Evolutionary conservation across 1,284 basidiomycete genomes (phyloP).

Genomic region (Singerocomus inundabilis): DNA sequence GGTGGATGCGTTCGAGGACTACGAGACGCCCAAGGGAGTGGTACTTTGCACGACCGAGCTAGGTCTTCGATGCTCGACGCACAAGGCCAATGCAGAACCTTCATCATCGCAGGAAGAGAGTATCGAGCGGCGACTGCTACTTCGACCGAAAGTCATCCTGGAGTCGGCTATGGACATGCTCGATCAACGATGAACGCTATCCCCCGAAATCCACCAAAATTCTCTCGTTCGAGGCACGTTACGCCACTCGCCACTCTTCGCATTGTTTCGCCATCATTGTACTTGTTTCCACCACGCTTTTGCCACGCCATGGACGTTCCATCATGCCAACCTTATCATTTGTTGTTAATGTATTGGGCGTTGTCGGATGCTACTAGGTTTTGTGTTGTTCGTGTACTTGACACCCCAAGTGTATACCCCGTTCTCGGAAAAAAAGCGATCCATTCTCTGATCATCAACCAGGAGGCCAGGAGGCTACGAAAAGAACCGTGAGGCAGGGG

Average conservation of each 20-base stretch:
- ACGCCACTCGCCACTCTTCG: background rate
- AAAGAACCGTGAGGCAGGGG: too few relatives aligned
- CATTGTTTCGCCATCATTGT: constrained; percentile 20
- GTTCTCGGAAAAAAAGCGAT: background rate
- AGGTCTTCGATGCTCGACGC: constrained; percentile 61
- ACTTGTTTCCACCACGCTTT: constrained; percentile 11
- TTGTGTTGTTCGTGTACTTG: constrained; percentile 1
- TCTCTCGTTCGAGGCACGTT: background rate
- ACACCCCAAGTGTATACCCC: constrained; percentile 3
- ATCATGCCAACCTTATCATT: constrained; percentile 11
- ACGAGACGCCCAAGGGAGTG: constrained; percentile 47
- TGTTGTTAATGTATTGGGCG: constrained; percentile 8
- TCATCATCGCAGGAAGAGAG: constrained; percentile 37
- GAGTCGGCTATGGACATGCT: constrained; percentile 66
- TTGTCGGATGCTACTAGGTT: background rate
- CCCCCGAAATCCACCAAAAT: background rate
- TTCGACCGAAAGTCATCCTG: constrained; percentile 69
- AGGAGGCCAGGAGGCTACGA: too few relatives aligned
- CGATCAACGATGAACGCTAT: constrained; percentile 33
- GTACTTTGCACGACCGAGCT: constrained; percentile 70
- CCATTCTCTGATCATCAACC: too few relatives aligned
- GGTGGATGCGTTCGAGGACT: constrained; percentile 66
- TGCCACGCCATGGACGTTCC: constrained; percentile 10
- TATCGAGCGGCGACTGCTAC: constrained; percentile 58
- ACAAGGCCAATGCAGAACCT: constrained; percentile 36